Base-by-base conservation (phyloP, 116 monocot species). In the Posidonia oceanica region DNA sequence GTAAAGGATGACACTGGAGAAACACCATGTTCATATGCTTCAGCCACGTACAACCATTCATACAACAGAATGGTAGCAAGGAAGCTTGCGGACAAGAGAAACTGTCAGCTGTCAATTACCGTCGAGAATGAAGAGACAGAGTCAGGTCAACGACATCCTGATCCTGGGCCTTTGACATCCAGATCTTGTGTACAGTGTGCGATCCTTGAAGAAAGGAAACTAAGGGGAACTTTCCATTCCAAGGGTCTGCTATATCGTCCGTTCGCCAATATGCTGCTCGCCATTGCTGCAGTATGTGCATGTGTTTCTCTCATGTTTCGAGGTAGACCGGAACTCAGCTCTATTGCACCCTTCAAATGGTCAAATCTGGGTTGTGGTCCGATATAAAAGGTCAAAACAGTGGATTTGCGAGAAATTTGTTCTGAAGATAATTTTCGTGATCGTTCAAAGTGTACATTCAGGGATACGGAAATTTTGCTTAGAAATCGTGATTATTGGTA, bases 271-370 rank as follows among this genome's bases (percentile, higher is more conserved):
- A 85, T 89, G 0, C 80, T 97, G 77, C 85, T 97, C 12, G 92
- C 87, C 7, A 89, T 97, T 60, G 97, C 92, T 38, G 97, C 89
- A 0, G 97, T 97, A 11, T 97, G 97, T 66, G 97, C 89, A 18
- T 97, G 97, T 72, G 92, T 97, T 39, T 91, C 92, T 61, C 58
- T 97, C 20, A 92, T 92, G 57, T 62, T 89, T 65, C 71, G 92
- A 23, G 97, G 87, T 17, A 63, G 79, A 5, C 88, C 89, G 1
- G 63, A 78, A 59, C 71, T 92, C 63, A 83, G 87, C 29, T 59
- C 48, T 13, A 71, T 85, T n/a, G 75, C 72, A 36, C 83, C 87
- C 12, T 92, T 97, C 77, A 84, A 83, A 56, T 97, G 97, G 97
- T 87, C 92, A 69, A 92, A 82, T 54, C 64, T 97, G 57, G 80